Evolutionary conservation across 2,329 filamentous ascomycete genomes (phyloP).

Genomic region (Magnaporthales sp.): DNA sequence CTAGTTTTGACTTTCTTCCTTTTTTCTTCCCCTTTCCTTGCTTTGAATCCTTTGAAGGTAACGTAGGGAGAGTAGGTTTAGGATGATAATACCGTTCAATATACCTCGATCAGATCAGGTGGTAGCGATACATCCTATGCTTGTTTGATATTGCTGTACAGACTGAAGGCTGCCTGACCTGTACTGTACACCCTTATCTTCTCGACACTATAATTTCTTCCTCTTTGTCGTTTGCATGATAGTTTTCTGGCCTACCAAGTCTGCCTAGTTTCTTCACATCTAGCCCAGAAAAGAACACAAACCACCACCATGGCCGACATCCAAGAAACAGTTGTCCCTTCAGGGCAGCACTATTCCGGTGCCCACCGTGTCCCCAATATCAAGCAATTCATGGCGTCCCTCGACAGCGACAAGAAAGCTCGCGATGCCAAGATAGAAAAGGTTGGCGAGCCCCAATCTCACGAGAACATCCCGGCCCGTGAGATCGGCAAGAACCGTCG

Average conservation of each 20-base stretch:
- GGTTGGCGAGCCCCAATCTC: conserved; percentile 29
- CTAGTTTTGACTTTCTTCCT: background rate
- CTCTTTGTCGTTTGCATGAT: background rate
- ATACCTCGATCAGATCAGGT: background rate
- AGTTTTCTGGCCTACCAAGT: background rate
- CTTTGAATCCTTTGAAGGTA: background rate
- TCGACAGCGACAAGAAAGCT: conserved; percentile 71
- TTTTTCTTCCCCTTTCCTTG: background rate
- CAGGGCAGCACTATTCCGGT: conserved; percentile 69
- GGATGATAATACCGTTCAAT: background rate
- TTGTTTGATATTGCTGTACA: background rate
- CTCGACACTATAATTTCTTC: background rate
- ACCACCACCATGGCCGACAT: background rate
- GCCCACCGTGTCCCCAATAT: conserved; percentile 81
- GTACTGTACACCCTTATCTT: background rate
- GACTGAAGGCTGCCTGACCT: background rate
- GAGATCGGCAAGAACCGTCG: conserved; percentile 45
- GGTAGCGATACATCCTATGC: background rate
- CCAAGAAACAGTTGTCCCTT: conserved; percentile 23
- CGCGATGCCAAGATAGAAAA: conserved; percentile 66
- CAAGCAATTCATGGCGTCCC: conserved; percentile 67
- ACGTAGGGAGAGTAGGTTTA: background rate
- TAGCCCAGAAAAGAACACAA: background rate
- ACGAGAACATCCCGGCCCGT: conserved; percentile 32
- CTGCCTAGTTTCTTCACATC: background rate